A percentile compares a stretch with the other conserved stretches of the same genome.
phyloP scores from a whole-genome alignment of 2,329 filamentous ascomycete species.

The Monosporascus sp. region DNA sequence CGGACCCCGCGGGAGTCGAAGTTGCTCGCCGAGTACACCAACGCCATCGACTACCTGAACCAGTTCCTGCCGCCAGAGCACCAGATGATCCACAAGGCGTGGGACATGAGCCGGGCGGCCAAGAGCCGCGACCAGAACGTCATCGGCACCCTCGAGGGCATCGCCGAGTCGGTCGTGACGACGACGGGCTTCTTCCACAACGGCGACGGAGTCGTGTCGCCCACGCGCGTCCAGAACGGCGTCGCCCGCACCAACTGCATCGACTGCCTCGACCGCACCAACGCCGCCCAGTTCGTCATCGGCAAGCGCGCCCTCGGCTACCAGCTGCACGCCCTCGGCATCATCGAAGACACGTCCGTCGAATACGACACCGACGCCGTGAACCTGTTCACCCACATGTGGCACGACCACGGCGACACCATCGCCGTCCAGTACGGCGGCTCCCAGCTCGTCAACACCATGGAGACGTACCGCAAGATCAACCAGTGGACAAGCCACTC shows the following conservation, averaged over 20 bases:
- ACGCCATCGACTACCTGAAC: slow-evolving; percentile 86
- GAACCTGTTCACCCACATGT: slow-evolving; percentile 97
- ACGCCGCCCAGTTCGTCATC: slow-evolving; percentile 96
- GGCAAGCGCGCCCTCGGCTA: slow-evolving; percentile 89
- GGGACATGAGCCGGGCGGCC: slow-evolving; percentile 95
- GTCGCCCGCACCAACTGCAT: slow-evolving; percentile 96
- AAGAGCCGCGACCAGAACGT: slow-evolving; percentile 92
- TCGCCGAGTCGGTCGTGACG: slow-evolving; percentile 80
- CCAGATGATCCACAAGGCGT: slow-evolving; percentile 89
- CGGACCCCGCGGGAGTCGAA: slow-evolving; percentile 88
- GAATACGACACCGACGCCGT: slow-evolving; percentile 95
- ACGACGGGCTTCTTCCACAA: slow-evolving; percentile 95
- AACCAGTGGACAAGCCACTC: slow-evolving; percentile 99
- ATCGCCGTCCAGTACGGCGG: slow-evolving; percentile 97
- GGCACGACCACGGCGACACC: slow-evolving; percentile 94
- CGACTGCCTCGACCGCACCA: slow-evolving; percentile 93
- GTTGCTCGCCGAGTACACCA: slow-evolving; percentile 78
- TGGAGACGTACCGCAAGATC: slow-evolving; percentile 98
- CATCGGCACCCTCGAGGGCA: slow-evolving; percentile 82
- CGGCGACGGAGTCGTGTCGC: slow-evolving; percentile 63
- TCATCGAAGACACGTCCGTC: slow-evolving; percentile 72
- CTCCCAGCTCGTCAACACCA: slow-evolving; percentile 95
- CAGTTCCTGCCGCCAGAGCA: slow-evolving; percentile 81
- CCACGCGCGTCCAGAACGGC: slow-evolving; percentile 76
- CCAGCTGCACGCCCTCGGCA: slow-evolving; percentile 85